A percentile compares a stretch with the other conserved stretches of the same genome.
Evolutionary conservation across 257 asterid species (phyloP).

Genomic region (Rhazya stricta): DNA sequence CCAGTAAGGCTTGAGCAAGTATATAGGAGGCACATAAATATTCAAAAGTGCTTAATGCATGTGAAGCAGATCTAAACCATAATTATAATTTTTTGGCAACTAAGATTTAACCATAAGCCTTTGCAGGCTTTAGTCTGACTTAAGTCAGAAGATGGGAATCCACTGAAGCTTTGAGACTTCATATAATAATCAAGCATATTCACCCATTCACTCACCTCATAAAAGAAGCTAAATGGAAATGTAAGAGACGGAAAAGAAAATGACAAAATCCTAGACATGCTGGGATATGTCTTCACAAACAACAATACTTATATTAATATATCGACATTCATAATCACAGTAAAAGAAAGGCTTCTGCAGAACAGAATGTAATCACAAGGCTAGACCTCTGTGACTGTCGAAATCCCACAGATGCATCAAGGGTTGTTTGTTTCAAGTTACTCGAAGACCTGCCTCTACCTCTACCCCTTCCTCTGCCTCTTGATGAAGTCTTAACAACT

Average conservation of each 20-base stretch:
- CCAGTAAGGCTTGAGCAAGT: neutral
- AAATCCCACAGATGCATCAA: conserved; percentile 68
- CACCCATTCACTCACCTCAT: neutral
- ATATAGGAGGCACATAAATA: neutral
- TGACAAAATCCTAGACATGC: neutral
- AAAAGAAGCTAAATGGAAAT: neutral
- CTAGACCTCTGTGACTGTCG: conserved; percentile 78
- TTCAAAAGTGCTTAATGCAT: neutral
- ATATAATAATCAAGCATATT: neutral
- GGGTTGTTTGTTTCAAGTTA: conserved; percentile 83
- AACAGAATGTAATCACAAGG: neutral
- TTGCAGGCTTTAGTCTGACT: neutral
- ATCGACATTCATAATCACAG: neutral
- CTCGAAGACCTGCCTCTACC: conserved; percentile 75
- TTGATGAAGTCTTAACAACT: conserved; percentile 57
- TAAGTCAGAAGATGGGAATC: neutral
- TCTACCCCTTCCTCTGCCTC: conserved; percentile 85
- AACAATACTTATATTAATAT: neutral
- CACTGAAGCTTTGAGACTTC: neutral
- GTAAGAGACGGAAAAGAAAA: neutral
- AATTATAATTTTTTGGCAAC: neutral
- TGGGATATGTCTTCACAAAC: neutral
- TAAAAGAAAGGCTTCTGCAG: neutral
- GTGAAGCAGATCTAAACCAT: neutral
- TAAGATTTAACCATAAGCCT: neutral